Percentiles rank a stretch among this genome's conserved stretches.
Evolutionary conservation across 345 rosid genomes (phyloP).

Genomic region (Corchorus olitorius): DNA sequence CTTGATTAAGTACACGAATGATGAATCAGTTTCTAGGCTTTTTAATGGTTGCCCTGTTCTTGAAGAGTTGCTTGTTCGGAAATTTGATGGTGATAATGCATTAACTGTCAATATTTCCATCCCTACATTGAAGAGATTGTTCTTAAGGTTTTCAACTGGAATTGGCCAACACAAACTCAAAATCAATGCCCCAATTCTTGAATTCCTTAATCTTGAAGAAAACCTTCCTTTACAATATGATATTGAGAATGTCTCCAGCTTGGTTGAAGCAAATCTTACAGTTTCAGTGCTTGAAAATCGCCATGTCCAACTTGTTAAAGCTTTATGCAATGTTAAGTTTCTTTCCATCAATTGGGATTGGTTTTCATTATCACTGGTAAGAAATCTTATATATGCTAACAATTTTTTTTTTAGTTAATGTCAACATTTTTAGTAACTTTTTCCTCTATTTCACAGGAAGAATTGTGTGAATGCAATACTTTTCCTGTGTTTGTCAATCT

Average conservation of each 20-base stretch:
- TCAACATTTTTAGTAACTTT: not conserved
- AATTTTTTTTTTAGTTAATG: not conserved
- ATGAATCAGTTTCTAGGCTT: constrained; percentile 1
- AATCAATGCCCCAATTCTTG: not conserved
- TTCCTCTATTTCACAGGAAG: not conserved
- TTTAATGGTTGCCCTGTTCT: constrained; percentile 7
- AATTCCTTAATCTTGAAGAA: not conserved
- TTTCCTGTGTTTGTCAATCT: constrained; percentile 1
- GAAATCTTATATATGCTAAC: not conserved
- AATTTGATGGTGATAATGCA: not conserved
- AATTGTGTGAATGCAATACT: not conserved
- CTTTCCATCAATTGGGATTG: constrained; percentile 18
- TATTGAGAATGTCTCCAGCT: constrained; percentile 9
- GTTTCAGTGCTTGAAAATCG: not conserved
- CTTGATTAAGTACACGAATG: not conserved
- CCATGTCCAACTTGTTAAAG: not conserved
- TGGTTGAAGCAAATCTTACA: constrained; percentile 9
- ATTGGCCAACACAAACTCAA: not conserved
- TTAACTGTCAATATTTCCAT: not conserved
- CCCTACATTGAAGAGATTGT: constrained; percentile 2
- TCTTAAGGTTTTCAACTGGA: not conserved
- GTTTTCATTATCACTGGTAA: not conserved
- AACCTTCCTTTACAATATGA: not conserved
- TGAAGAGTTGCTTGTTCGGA: not conserved
- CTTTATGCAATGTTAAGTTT: constrained; percentile 9